Conservation (phyloP, 2,329 filamentous ascomycete genomes). For the Cladorrhinum sp. region DNA sequence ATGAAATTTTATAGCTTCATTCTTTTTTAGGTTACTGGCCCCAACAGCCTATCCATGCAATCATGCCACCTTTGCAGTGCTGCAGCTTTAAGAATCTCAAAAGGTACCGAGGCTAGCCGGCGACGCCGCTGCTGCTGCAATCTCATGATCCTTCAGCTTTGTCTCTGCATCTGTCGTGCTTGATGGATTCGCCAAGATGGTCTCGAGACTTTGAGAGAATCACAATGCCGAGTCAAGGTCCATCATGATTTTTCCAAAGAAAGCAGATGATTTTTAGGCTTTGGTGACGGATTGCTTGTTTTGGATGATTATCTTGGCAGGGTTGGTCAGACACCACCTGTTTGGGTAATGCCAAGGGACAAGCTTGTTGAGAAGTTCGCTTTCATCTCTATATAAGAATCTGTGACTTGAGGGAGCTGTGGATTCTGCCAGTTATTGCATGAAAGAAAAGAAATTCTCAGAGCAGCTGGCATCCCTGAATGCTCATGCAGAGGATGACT, state of each 20-base stretch:
- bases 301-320: neutral
- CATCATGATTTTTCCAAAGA: neutral
- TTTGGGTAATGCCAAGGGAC: neutral
- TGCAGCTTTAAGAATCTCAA: too few species aligned
- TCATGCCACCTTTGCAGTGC: too few species aligned
- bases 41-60: neutral
- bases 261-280: neutral
- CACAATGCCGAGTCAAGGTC: neutral
- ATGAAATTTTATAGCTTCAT: neutral
- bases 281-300: neutral
- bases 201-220: neutral
- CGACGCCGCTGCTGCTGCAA: neutral
- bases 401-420: too few species aligned
- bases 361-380: neutral
- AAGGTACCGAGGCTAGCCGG: too few species aligned
- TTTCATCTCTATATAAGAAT: too few species aligned
- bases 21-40: neutral
- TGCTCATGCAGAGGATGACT: too few species aligned
- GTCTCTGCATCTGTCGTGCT: too few species aligned
- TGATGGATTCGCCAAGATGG: too few species aligned
- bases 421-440: too few species aligned
- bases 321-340: neutral
- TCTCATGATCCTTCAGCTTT: neutral
- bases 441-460: too few species aligned
- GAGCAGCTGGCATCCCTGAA: too few species aligned